Evolutionary conservation across 306 rosid genomes (phyloP), one percentile per base, ranked within the genome.

Genomic region (Ceratonia siliqua): DNA sequence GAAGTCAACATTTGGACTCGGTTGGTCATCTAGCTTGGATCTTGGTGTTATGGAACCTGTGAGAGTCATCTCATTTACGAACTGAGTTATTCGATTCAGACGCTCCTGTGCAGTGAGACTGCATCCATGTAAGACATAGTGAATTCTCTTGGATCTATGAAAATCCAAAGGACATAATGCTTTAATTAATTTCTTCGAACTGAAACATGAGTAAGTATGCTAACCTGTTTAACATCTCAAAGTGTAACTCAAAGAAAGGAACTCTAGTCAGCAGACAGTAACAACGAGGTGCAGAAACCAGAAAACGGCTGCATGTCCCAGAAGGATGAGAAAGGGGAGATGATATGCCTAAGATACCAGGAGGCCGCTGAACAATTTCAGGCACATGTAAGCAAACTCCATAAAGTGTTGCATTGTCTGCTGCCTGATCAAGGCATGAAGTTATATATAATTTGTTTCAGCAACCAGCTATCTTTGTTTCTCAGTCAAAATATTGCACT

Each of bases 101-200:
- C 98, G 98, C 86, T 91, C 97, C 87, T 94, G 96, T 78, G 97
- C 92, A 84, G 92, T 72, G 81, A 94, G 88, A 85, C 98, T 94
- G 96, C 91, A 87, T 81, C 80, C 87, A 82, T 82, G 87, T 79
- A 82, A 81, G 84, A 56, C 33, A 67, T 25, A 21, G 46, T 77
- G 73, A 87, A 50, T 77, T 74, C 61, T 53, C 72, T 49, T 68
- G 79, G 15, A 76, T 59, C 50, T 17, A 53, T 10, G 14, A 48
- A 59, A 45, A 70, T 67, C 24, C 21, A 65, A 62, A 45, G 55
- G 43, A 39, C 27, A 33, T 6, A 25, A 68, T 35, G 27, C 62
- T 36, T 62, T 21, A 38, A 36, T 35, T 1, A 4, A 70, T 38
- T 42, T 6, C 63, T 8, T 33, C 5, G 13, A 3, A 61, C 18